phyloP scores from a whole-genome alignment of 176 grass and related monocot species.

The Zoysia pacifica region DNA sequence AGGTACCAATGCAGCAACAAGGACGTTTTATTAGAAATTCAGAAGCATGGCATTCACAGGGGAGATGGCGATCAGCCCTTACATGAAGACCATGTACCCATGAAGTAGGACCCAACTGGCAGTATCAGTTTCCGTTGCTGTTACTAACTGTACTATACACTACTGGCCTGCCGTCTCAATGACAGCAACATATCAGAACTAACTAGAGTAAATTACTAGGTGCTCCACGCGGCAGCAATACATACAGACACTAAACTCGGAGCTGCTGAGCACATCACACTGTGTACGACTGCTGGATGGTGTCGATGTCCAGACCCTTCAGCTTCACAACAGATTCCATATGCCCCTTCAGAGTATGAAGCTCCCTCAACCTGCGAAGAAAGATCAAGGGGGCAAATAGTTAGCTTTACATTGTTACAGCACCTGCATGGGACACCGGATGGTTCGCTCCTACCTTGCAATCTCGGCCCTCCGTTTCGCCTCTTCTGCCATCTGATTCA shows the following conservation, averaged over 20 bases:
- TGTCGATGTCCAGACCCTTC: conserved; percentile 76
- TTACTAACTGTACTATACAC: background rate
- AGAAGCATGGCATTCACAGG: too few relatives aligned
- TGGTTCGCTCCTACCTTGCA: conserved; percentile 57
- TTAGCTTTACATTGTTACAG: background rate
- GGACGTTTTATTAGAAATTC: too few relatives aligned
- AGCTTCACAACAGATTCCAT: conserved; percentile 74
- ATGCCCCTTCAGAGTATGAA: conserved; percentile 70
- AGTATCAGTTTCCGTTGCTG: too few relatives aligned
- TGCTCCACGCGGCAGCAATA: background rate
- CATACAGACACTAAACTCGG: background rate
- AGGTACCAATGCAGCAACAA: too few relatives aligned
- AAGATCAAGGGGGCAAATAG: background rate
- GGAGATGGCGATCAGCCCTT: too few relatives aligned
- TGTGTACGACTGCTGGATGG: conserved; percentile 73
- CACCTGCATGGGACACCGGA: background rate
- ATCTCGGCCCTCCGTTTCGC: conserved; percentile 83
- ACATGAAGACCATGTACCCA: too few relatives aligned
- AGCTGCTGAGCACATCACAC: conserved; percentile 34
- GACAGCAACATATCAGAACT: background rate
- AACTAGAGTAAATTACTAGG: background rate
- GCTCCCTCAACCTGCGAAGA: conserved; percentile 61
- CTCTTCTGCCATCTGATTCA: conserved; percentile 84
- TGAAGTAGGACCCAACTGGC: too few relatives aligned
- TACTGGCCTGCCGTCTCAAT: background rate